Conservation (phyloP, 257 asterid species). For the Vinca minor region DNA sequence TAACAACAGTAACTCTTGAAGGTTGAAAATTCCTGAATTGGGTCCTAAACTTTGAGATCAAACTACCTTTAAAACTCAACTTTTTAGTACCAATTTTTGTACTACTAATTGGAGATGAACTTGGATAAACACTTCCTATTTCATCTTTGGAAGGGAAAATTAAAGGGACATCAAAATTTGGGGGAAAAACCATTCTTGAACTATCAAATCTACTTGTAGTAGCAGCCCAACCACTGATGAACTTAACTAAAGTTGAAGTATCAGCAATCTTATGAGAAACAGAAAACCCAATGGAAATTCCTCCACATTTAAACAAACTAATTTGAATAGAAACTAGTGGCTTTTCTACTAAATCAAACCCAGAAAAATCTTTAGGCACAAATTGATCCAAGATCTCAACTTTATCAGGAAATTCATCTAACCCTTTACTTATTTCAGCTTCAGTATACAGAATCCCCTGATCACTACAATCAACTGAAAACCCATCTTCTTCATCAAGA, state of each 20-base stretch:
- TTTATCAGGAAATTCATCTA: not conserved
- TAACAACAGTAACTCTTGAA: conserved; percentile 13
- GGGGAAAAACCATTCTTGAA: too few species aligned
- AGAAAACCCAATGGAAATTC: not conserved
- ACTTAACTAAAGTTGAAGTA: not conserved
- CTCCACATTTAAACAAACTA: conserved; percentile 16
- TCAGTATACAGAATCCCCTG: conserved; percentile 29
- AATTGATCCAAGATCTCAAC: not conserved
- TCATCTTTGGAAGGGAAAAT: conserved; percentile 12
- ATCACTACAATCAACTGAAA: conserved; percentile 29
- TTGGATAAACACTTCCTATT: not conserved
- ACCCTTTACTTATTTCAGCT: conserved; percentile 10
- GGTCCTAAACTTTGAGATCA: conserved; percentile 6
- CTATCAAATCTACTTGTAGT: not conserved
- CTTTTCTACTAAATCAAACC: not conserved
- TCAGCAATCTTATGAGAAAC: conserved; percentile 10
- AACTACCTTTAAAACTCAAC: not conserved
- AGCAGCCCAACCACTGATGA: conserved; percentile 20
- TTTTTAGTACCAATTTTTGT: conserved; percentile 5
- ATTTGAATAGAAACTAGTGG: conserved; percentile 14
- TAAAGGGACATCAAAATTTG: conserved; percentile 5
- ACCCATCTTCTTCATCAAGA: conserved; percentile 3
- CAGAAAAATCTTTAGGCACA: conserved; percentile 7
- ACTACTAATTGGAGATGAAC: not conserved
- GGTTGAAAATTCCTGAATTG: conserved; percentile 12